A percentile compares a stretch with the other conserved stretches of the same genome.
Conservation (phyloP, 306 rosid genomes). For the Quercus rubra region DNA sequence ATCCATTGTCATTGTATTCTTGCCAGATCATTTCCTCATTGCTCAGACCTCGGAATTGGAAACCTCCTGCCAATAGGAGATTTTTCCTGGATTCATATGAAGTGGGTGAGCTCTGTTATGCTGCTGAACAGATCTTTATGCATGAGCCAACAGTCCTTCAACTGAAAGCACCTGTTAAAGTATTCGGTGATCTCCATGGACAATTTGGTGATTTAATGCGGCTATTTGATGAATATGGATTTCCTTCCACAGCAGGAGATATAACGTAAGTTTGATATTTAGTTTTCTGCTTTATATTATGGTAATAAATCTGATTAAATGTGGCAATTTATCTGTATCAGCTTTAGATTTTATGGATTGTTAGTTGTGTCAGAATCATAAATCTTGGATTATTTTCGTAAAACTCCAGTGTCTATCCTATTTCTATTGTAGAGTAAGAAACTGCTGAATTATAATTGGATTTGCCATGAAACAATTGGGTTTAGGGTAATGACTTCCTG, state of each 20-base stretch:
- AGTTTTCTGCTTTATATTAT: neutral
- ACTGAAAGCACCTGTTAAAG: constrained; percentile 95
- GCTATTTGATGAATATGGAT: constrained; percentile 98
- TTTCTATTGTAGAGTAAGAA: neutral
- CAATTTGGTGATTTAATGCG: constrained; percentile 99
- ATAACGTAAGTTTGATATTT: constrained; percentile 69
- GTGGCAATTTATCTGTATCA: neutral
- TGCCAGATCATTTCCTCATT: constrained; percentile 79
- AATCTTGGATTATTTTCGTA: neutral
- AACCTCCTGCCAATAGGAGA: constrained; percentile 84
- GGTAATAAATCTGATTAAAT: constrained; percentile 4
- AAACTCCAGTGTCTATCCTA: neutral
- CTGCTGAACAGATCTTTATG: constrained; percentile 98
- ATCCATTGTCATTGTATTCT: constrained; percentile 14
- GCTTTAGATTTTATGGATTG: neutral
- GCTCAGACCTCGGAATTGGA: constrained; percentile 97
- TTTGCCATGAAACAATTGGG: neutral
- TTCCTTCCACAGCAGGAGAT: constrained; percentile 99
- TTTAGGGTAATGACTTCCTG: neutral
- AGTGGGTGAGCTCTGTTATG: constrained; percentile 99
- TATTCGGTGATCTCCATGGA: constrained; percentile 99
- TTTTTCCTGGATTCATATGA: constrained; percentile 98
- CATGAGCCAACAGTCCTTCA: constrained; percentile 96
- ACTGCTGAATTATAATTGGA: neutral
- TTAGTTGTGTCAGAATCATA: neutral